Evolutionary conservation across 2,329 filamentous ascomycete genomes (phyloP), one percentile per base, ranked within the genome.

Genomic region (Amphichorda felina): DNA sequence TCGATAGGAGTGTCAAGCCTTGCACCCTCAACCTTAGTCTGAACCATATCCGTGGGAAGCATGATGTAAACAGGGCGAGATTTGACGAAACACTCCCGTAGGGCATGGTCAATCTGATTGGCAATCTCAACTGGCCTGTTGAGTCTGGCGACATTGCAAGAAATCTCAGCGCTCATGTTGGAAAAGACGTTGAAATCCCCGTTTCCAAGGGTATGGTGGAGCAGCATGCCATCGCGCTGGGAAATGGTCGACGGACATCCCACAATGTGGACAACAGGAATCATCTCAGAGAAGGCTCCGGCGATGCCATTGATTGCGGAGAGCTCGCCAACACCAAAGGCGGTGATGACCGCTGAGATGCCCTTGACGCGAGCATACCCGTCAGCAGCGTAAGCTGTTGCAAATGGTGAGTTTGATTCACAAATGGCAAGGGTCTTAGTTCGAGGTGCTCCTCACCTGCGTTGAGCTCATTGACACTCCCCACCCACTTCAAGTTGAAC

Each of bases 51-150:
- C 13, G 82, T 84, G 3, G 87, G 85, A 8, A 94, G 64, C 51
- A 79, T 79, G 46, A 94, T 77, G 57, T 94, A 94, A 34, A 93
- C 82, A 3, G 87, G 87, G 15, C 82, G 72, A 41, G 79, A 84
- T 38, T 72, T 66, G 30, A 84, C 57, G 62, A 74, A 85, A 54
- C 84, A 91, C 57, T 86, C 70, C 22, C 72, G 72, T 19, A 94
- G 68, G 4, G 81, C 75, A 47, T 83, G 70, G 53, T 94, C 87
- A 45, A 94, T 88, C 48, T 86, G 73, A 11, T 66, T 63, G 8
- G 84, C 78, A 29, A 82, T 82, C 44, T 83, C 79, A 39, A 68
- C 57, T 2, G 80, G 74, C 42, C 83, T 70, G 50, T 75, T 79
- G 38, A 94, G 67, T 47, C 79, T 78, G 36, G 80, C 76, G 27